Evolutionary conservation across 768 basidiomycete species (phyloP), one percentile per base, ranked within the genome.

Genomic region (Termitomyces sp.): DNA sequence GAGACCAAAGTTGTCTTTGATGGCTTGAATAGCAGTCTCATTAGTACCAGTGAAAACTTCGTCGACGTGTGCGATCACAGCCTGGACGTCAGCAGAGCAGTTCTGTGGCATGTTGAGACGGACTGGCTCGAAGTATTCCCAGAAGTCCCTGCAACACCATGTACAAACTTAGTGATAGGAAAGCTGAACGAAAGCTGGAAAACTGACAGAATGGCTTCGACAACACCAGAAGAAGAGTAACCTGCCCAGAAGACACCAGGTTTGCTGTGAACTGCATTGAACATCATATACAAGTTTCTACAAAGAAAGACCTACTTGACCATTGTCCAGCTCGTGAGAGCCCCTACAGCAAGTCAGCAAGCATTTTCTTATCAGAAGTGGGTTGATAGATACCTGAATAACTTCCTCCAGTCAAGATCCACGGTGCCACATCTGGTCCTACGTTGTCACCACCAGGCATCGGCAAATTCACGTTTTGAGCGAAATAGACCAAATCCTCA

Each of bases 121-220:
- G 63, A 87, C 81, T 13, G 87, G 88, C 61, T 88, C 87, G 70
- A 87, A 89, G 65, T 89, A 91, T 61, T 74, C 75, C 85, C 85
- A 88, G 66, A 82, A 87, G 69, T 87, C 82, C 64, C 59, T 55
- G 49, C 36, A 47, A 47, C 18, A n/a, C 13, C 13, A 35, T 43
- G 32, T 41, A 20, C 12, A 9, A 47, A 18, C 13, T 33, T 4
- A 33, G 8, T 5, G 9, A 43, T 28, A 13, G 35, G 36, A 50
- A 55, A 52, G 18, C 60, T 18, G 49, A 44, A 26, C 51, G 16
- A 36, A 52, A 33, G 56, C 26, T 26, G 2, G 26, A 40, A 50
- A 46, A 65, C 79, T 56, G 55, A 78, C 77, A 78, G 62, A 63
- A 85, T 86, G 6, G 84, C 80, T 68, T 88, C 77, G 18, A 89